Percentiles rank a stretch among this genome's conserved stretches.
phyloP scores from a whole-genome alignment of 257 asterid genomes.

The Solanum sitiens region DNA sequence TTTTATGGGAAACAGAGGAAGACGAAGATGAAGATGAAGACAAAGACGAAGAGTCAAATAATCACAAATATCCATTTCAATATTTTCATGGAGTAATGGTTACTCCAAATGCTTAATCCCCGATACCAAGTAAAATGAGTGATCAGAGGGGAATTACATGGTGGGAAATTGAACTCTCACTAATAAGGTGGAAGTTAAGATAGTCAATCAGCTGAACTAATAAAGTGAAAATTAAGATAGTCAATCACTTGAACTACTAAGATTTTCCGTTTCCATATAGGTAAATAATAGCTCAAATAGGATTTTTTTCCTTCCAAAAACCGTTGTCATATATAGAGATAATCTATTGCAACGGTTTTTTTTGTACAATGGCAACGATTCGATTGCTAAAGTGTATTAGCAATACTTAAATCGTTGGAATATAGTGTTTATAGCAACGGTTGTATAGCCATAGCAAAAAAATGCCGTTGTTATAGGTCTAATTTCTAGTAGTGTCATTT shows the following conservation, averaged over 20 bases:
- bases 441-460: background rate
- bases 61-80: background rate
- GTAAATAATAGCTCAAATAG: background rate
- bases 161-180: background rate
- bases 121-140: background rate
- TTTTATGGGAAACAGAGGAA: conserved; percentile 62
- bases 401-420: background rate
- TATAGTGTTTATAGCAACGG: background rate
- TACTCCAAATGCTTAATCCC: background rate
- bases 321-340: background rate
- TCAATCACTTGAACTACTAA: background rate
- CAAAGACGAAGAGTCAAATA: background rate
- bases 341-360: background rate
- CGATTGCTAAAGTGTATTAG: background rate
- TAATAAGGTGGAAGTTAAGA: background rate
- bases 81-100: background rate
- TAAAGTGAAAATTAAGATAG: background rate
- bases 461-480: background rate
- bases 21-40: conserved; percentile 18
- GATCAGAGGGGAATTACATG: background rate
- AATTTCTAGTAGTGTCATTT: background rate
- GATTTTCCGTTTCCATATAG: background rate
- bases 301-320: background rate
- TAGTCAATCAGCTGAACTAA: background rate
- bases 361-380: background rate